These are phyloP conservation scores for Aphanocladium album DNA, from an alignment of 2,329 filamentous ascomycete genomes.

Conservation along the genomic window DNA sequence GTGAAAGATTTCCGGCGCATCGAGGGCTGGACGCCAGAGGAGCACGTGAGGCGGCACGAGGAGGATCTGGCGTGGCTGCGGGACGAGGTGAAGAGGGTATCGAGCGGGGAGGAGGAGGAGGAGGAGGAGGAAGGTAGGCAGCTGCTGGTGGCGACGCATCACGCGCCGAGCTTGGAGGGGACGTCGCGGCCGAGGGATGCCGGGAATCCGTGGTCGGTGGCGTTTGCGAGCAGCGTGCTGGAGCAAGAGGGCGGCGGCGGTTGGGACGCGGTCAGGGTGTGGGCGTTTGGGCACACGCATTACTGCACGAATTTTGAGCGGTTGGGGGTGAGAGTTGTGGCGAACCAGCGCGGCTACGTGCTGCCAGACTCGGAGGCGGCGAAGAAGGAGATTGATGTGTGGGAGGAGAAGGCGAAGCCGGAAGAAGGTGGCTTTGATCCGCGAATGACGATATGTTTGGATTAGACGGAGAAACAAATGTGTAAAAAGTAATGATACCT, in stretches of 20 bases:
- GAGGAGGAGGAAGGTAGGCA: conserved; percentile 15
- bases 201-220: conserved; percentile 40
- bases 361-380: neutral
- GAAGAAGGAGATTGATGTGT: neutral
- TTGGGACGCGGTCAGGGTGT: conserved; percentile 31
- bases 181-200: conserved; percentile 45
- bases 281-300: conserved; percentile 48
- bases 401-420: neutral
- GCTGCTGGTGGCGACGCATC: conserved; percentile 51
- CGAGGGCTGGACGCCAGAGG: conserved; percentile 41
- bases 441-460: neutral
- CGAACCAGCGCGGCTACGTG: conserved; percentile 42
- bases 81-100: conserved; percentile 26
- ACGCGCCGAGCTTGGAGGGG: conserved; percentile 47
- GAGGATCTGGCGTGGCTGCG: conserved; percentile 48
- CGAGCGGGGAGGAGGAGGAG: no score
- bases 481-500: neutral
- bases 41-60: conserved; percentile 43
- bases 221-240: conserved; percentile 48
- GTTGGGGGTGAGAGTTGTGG: conserved; percentile 32
- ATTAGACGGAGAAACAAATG: neutral
- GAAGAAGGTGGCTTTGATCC: neutral
- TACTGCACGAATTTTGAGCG: conserved; percentile 32
- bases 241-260: conserved; percentile 15
- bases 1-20: conserved; percentile 53